phyloP scores from a whole-genome alignment of 2,329 filamentous ascomycete species.

The Cytospora schulzeri region DNA sequence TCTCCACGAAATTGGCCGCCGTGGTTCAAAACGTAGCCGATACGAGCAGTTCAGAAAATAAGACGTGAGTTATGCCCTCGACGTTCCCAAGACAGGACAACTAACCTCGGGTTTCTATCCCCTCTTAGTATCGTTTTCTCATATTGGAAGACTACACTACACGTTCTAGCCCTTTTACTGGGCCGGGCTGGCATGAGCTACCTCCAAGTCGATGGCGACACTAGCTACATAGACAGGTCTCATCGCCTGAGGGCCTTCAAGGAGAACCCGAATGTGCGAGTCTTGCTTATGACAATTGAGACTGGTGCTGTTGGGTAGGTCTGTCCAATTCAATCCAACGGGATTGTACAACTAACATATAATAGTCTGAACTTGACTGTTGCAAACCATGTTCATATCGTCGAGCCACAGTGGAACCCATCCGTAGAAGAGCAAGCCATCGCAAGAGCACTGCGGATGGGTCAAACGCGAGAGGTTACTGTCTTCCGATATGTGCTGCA shows the following conservation, averaged over 20 bases:
- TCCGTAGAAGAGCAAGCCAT: conserved; percentile 55
- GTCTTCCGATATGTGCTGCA: conserved; percentile 49
- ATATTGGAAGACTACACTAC: conserved; percentile 47
- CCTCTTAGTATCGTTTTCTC: conserved; percentile 47
- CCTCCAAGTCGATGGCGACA: conserved; percentile 49
- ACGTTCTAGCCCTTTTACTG: conserved; percentile 40
- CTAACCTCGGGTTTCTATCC: conserved; percentile 8
- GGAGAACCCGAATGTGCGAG: conserved; percentile 29
- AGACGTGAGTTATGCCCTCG: neutral
- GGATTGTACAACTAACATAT: neutral
- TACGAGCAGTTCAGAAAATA: conserved; percentile 23
- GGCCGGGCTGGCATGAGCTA: conserved; percentile 33
- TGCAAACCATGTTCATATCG: conserved; percentile 51
- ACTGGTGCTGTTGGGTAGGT: conserved; percentile 52
- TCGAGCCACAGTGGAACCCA: conserved; percentile 59
- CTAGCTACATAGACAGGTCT: conserved; percentile 40
- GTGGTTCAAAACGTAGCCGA: conserved; percentile 37
- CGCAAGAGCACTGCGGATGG: conserved; percentile 49
- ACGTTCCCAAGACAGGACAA: neutral
- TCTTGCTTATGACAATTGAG: conserved; percentile 57
- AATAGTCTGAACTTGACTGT: conserved; percentile 49
- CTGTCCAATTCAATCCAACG: neutral
- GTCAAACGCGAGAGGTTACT: conserved; percentile 45
- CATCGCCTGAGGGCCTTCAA: conserved; percentile 43
- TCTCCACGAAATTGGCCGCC: conserved; percentile 39